Evolutionary conservation across 2,329 filamentous ascomycete genomes (phyloP), one percentile per base, ranked within the genome.

Genomic region (Sporothrix humicola): DNA sequence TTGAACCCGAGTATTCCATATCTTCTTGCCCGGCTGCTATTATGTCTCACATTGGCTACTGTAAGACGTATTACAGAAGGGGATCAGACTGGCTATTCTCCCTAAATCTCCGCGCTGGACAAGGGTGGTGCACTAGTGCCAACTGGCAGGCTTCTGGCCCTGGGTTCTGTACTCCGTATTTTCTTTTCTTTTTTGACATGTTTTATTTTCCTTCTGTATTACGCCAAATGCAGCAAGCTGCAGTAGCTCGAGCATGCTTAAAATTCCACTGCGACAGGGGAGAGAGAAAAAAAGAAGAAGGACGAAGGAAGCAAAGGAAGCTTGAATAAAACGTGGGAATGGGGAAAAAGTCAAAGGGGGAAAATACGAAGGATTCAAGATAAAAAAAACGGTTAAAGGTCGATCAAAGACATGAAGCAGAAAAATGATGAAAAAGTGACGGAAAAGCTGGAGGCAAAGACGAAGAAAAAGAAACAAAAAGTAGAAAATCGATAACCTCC

Each of bases 141-240:
- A 44, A 61, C 58, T n/a, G 31, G 31, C 23, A 23, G 56, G 7
- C 23, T 63, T 37, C 5, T 37, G 2, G 31, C 7, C 8, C 5
- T 63, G 31, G 59, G 59, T 63, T 63, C 59, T 63, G 59, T 63
- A 63, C 44, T 63, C 59, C 44, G 59, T 63, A 63, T 48, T 66
- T 26, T 48, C 56, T n/a, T 42, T 8, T 17, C 26, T 31, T 46
- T 46, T 50, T 31, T 48, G 44, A 17, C 17, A 17, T 20, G 17
- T 5, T n/a, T 9, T 23, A 12, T 26, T 50, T 68, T 42, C 37
- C n/a, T 37, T 13, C 37, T 26, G 63, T 65, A 65, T 46, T 65
- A 65, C 42, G 13, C 44, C 63, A 17, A 68, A 68, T 26, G 12
- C 42, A 50, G 46, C 2, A 68, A 50, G 63, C 20, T 50, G 63